Percentiles rank a stretch among this genome's conserved stretches.
phyloP scores from a whole-genome alignment of 352 stramenopile species.

The Pythium oligandrum region DNA sequence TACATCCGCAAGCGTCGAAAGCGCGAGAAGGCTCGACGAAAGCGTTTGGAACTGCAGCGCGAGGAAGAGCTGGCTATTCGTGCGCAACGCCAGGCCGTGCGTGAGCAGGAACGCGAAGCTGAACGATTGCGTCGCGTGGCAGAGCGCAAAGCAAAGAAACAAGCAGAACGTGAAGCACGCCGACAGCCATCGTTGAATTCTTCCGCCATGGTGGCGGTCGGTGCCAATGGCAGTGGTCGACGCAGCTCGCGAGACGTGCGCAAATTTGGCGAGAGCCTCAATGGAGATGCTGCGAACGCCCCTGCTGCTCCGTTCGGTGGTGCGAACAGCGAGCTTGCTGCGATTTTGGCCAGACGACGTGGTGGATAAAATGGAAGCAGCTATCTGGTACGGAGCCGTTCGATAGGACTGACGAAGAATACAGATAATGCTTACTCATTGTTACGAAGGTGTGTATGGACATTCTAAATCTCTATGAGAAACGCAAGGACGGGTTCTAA shows the following conservation, averaged over 20 bases:
- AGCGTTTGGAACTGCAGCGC: slow-evolving; percentile 62
- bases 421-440: too few relatives aligned
- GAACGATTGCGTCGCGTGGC: slow-evolving; percentile 74
- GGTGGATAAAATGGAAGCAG: slow-evolving; percentile 14
- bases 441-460: too few relatives aligned
- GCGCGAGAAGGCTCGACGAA: slow-evolving; percentile 74
- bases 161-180: slow-evolving; percentile 62
- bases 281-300: slow-evolving; percentile 11
- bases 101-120: slow-evolving; percentile 57
- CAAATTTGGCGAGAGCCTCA: slow-evolving; percentile 72
- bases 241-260: slow-evolving; percentile 53
- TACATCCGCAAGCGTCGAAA: slow-evolving; percentile 86
- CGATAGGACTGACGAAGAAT: too few relatives aligned
- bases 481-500: slow-evolving; percentile 1
- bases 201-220: background rate
- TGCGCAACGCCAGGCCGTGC: slow-evolving; percentile 59
- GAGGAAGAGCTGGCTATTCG: slow-evolving; percentile 73
- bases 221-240: background rate
- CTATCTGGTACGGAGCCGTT: too few relatives aligned
- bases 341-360: slow-evolving; percentile 69
- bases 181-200: slow-evolving; percentile 16
- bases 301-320: slow-evolving; percentile 30
- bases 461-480: too few relatives aligned
- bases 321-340: slow-evolving; percentile 77
- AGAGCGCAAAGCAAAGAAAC: slow-evolving; percentile 87